Conservation (phyloP, 2,329 filamentous ascomycete species). For the Fonsecaea pugnacius region DNA sequence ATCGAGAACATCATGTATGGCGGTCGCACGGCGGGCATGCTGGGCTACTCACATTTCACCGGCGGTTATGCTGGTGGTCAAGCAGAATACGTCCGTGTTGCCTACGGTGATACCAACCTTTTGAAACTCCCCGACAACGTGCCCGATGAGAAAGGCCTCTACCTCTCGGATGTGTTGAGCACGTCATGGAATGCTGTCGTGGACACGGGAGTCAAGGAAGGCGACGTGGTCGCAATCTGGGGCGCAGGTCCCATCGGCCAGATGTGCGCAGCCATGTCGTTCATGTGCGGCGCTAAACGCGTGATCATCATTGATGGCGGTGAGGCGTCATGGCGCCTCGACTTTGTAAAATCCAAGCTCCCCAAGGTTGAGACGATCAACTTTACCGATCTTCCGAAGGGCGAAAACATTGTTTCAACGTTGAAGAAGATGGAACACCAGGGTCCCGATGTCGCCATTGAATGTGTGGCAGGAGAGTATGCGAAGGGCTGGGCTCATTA, state of each 20-base stretch:
- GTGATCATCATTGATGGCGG: conserved; percentile 81
- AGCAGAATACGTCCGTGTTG: conserved; percentile 83
- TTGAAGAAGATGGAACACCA: conserved; percentile 75
- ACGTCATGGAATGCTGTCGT: conserved; percentile 83
- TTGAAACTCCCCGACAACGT: conserved; percentile 77
- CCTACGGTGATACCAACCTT: conserved; percentile 78
- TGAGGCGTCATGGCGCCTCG: conserved; percentile 64
- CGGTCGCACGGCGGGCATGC: conserved; percentile 72
- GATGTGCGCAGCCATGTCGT: conserved; percentile 70
- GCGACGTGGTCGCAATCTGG: conserved; percentile 80
- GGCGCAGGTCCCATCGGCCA: conserved; percentile 86
- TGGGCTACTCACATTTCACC: conserved; percentile 75
- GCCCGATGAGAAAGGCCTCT: conserved; percentile 82
- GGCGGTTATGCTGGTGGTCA: conserved; percentile 88
- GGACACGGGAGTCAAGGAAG: conserved; percentile 78
- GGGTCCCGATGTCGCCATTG: conserved; percentile 75
- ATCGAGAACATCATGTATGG: conserved; percentile 78
- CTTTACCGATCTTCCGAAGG: conserved; percentile 66
- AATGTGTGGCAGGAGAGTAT: conserved; percentile 69
- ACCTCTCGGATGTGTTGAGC: conserved; percentile 76
- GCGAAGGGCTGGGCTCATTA: conserved; percentile 66
- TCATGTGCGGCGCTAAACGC: conserved; percentile 72
- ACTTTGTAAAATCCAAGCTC: conserved; percentile 68
- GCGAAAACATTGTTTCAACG: conserved; percentile 69
- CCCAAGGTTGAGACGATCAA: conserved; percentile 71